These are phyloP conservation scores for Xylariaceae sp. DNA, from an alignment of 2,329 filamentous ascomycete species.

Conservation along the genomic window DNA sequence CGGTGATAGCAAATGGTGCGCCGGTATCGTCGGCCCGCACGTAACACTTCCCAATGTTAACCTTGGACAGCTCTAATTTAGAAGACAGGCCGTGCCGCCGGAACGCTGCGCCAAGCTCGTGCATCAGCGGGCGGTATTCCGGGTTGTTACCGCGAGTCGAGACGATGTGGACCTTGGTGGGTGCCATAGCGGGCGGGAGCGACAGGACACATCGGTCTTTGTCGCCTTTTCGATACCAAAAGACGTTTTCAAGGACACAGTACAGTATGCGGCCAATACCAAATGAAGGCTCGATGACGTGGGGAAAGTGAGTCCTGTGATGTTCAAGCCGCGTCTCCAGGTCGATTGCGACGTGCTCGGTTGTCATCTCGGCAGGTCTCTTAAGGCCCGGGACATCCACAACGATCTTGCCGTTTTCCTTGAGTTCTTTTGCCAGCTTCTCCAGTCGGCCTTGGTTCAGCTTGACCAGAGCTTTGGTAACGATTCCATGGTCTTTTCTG, in stretches of 20 bases:
- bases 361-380: slow-evolving; percentile 70
- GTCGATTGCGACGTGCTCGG: slow-evolving; percentile 76
- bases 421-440: slow-evolving; percentile 70
- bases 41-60: slow-evolving; percentile 59
- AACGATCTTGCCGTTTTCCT: slow-evolving; percentile 66
- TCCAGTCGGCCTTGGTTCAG: slow-evolving; percentile 79
- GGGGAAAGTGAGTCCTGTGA: slow-evolving; percentile 85
- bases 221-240: slow-evolving; percentile 5
- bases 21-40: slow-evolving; percentile 40
- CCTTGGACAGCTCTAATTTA: slow-evolving; percentile 59
- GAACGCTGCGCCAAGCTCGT: slow-evolving; percentile 42
- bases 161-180: slow-evolving; percentile 62
- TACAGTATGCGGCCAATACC: slow-evolving; percentile 61
- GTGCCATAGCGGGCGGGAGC: slow-evolving; percentile 59
- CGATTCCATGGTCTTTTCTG: slow-evolving; percentile 87
- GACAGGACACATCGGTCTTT: slow-evolving; percentile 49
- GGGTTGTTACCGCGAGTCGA: slow-evolving; percentile 56
- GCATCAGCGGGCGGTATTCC: slow-evolving; percentile 54
- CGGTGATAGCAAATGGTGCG: slow-evolving; percentile 62
- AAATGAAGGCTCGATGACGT: slow-evolving; percentile 75
- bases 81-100: slow-evolving; percentile 49
- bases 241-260: slow-evolving; percentile 46
- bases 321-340: slow-evolving; percentile 80
- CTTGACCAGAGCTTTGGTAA: slow-evolving; percentile 73
- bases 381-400: slow-evolving; percentile 68